Evolutionary conservation across 768 basidiomycete species (phyloP).

Genomic region (Boletus subcaerulescens): DNA sequence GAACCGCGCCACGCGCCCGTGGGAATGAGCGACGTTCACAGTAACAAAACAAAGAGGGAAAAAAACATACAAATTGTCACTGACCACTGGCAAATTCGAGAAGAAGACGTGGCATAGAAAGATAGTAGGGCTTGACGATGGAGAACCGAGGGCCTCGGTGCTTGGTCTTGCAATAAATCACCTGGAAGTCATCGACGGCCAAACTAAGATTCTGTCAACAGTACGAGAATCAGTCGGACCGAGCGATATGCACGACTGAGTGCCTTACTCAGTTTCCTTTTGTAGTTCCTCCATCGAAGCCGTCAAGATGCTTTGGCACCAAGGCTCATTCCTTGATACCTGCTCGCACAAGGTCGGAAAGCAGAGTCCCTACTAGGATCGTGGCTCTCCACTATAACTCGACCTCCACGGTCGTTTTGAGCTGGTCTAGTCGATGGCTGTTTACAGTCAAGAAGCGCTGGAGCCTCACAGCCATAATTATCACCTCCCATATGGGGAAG

Average conservation of each 20-base stretch:
- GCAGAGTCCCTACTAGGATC: constrained; percentile 45
- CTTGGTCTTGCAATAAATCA: constrained; percentile 61
- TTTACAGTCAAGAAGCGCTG: constrained; percentile 64
- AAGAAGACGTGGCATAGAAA: constrained; percentile 73
- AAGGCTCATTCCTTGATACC: constrained; percentile 51
- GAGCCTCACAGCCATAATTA: too few relatives aligned
- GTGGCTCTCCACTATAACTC: constrained; percentile 45
- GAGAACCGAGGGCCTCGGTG: constrained; percentile 77
- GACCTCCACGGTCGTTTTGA: constrained; percentile 43
- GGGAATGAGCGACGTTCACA: constrained; percentile 1
- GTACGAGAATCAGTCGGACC: background rate
- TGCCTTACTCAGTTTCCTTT: constrained; percentile 57
- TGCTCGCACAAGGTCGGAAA: constrained; percentile 55
- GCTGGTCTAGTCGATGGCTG: constrained; percentile 35
- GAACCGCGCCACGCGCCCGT: constrained; percentile 65
- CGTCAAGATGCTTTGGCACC: constrained; percentile 55
- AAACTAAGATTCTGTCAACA: constrained; percentile 66
- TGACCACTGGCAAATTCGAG: constrained; percentile 77
- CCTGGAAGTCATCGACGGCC: constrained; percentile 87
- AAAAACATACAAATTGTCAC: constrained; percentile 56
- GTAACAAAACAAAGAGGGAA: background rate
- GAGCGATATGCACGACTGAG: background rate
- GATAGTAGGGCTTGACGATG: constrained; percentile 68
- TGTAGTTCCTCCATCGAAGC: constrained; percentile 61
- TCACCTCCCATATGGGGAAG: too few relatives aligned